phyloP scores from a whole-genome alignment of 352 stramenopile genomes.

The Globisporangium rhizosaccharum region DNA sequence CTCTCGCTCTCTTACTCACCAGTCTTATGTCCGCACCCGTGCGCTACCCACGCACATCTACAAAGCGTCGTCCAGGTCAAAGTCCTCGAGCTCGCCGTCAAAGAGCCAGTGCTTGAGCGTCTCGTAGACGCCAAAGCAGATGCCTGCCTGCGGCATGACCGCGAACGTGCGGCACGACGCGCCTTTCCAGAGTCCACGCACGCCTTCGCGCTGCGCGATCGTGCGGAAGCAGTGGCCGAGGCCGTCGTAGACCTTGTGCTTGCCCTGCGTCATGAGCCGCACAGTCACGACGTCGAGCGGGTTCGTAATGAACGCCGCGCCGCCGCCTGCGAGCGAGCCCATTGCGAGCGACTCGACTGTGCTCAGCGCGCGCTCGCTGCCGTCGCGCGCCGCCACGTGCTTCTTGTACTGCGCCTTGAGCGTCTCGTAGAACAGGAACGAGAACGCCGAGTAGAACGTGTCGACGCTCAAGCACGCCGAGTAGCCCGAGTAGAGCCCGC shows the following conservation, averaged over 20 bases:
- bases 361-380: conserved; percentile 33
- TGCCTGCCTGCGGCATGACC: conserved; percentile 73
- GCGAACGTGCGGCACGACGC: conserved; percentile 57
- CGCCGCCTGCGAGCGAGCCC: conserved; percentile 52
- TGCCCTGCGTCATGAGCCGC: conserved; percentile 80
- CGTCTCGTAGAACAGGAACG: conserved; percentile 82
- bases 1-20: not conserved
- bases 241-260: conserved; percentile 54
- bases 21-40: not conserved
- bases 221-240: conserved; percentile 54
- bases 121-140: conserved; percentile 87
- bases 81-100: conserved; percentile 58
- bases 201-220: conserved; percentile 51
- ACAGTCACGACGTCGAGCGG: conserved; percentile 77
- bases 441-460: conserved; percentile 76
- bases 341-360: conserved; percentile 51
- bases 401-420: conserved; percentile 47
- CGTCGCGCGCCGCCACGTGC: conserved; percentile 21
- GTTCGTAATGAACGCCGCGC: conserved; percentile 72
- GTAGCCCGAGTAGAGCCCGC: conserved; percentile 69
- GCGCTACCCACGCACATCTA: not conserved
- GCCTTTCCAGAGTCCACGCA: conserved; percentile 64
- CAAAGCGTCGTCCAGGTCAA: conserved; percentile 46
- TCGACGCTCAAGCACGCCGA: conserved; percentile 75
- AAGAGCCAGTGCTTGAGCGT: conserved; percentile 73